phyloP scores from a whole-genome alignment of 768 basidiomycete species.

The Tricholomella constricta region DNA sequence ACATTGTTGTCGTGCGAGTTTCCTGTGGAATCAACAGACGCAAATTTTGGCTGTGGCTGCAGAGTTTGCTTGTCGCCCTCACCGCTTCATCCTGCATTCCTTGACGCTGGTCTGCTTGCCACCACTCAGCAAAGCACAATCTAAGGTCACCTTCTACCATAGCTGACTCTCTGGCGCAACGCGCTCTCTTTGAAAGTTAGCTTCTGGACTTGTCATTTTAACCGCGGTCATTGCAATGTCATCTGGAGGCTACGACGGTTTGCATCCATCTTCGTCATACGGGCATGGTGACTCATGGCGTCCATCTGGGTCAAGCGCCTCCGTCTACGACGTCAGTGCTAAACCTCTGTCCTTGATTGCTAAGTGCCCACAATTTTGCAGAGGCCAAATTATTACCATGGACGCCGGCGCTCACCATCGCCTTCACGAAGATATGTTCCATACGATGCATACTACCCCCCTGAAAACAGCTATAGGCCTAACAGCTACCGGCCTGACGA shows the following conservation, averaged over 20 bases:
- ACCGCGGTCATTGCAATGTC: conserved; percentile 33
- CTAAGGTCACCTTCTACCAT: neutral
- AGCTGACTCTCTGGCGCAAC: neutral
- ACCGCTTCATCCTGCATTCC: conserved; percentile 3
- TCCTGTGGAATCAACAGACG: conserved; percentile 26
- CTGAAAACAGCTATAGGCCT: conserved; percentile 18
- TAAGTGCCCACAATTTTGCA: conserved; percentile 24
- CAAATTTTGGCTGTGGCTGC: conserved; percentile 35
- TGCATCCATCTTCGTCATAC: conserved; percentile 32
- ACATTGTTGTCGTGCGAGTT: conserved; percentile 15
- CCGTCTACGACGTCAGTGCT: conserved; percentile 43
- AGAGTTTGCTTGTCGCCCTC: conserved; percentile 7
- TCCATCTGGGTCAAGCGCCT: conserved; percentile 27
- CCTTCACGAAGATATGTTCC: conserved; percentile 42
- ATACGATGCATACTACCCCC: conserved; percentile 56
- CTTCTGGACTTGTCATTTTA: conserved; percentile 12
- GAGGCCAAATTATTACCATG: conserved; percentile 33
- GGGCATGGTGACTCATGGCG: conserved; percentile 35
- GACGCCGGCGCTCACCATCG: conserved; percentile 52
- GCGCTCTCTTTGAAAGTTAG: neutral
- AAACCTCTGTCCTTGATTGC: conserved; percentile 7
- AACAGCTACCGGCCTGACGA: conserved; percentile 22
- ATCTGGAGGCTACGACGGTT: conserved; percentile 41
- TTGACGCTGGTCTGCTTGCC: conserved; percentile 6
- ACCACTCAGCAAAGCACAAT: neutral